A percentile compares a stretch with the other conserved stretches of the same genome.
Conservation (phyloP, 1,284 basidiomycete species). For the Melampsora americana region DNA sequence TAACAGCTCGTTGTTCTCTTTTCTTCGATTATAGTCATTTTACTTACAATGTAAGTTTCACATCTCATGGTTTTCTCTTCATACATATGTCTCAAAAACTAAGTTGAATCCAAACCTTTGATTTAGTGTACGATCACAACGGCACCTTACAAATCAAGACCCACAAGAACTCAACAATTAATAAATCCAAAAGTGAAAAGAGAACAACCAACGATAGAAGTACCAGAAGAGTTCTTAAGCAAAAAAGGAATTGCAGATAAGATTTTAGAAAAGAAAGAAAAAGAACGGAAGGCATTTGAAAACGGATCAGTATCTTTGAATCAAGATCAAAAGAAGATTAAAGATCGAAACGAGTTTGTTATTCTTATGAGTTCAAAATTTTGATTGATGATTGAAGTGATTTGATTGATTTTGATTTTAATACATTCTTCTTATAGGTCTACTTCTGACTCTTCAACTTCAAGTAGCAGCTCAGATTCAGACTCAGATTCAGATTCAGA, state of each 20-base stretch:
- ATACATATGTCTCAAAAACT: background rate
- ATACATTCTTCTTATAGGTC: background rate
- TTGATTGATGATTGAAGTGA: background rate
- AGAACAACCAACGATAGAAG: slow-evolving; percentile 24
- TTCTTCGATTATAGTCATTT: slow-evolving; percentile 16
- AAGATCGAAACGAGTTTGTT: background rate
- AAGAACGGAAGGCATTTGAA: slow-evolving; percentile 6
- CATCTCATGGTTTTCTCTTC: background rate
- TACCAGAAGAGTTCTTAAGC: slow-evolving; percentile 27
- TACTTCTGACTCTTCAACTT: slow-evolving; percentile 13
- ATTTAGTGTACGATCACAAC: slow-evolving; percentile 18
- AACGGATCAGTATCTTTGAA: background rate
- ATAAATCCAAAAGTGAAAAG: slow-evolving; percentile 25
- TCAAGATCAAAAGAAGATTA: slow-evolving; percentile 1
- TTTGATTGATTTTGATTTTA: background rate
- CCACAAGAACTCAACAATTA: slow-evolving; percentile 33
- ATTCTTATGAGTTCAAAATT: background rate
- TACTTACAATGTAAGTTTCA: slow-evolving; percentile 26
- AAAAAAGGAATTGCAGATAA: slow-evolving; percentile 41
- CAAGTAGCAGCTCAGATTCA: slow-evolving; percentile 9
- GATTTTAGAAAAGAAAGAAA: slow-evolving; percentile 34
- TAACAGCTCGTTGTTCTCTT: background rate
- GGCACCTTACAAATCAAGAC: slow-evolving; percentile 36
- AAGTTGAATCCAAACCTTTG: background rate
- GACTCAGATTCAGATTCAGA: slow-evolving; percentile 16